Evolutionary conservation across 345 rosid genomes (phyloP).

Genomic region (Triadica sebifera): DNA sequence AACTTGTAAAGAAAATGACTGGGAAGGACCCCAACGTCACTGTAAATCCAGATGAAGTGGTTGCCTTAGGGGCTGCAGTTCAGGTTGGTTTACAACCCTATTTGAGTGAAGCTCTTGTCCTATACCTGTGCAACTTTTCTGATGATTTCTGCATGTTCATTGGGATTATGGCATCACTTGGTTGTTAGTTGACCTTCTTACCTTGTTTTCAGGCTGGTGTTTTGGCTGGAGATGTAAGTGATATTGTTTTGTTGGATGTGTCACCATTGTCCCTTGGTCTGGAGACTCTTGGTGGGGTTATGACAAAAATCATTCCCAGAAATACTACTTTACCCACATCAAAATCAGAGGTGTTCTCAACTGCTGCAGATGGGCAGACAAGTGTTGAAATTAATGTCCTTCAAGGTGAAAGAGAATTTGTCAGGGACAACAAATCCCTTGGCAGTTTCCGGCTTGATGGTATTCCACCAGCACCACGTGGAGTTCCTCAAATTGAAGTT

Average conservation of each 20-base stretch:
- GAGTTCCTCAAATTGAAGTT: conserved; percentile 92
- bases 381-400: conserved; percentile 97
- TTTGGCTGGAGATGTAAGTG: conserved; percentile 91
- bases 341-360: conserved; percentile 96
- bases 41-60: conserved; percentile 97
- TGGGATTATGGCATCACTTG: not conserved
- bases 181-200: not conserved
- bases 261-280: conserved; percentile 83
- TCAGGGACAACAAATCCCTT: conserved; percentile 88
- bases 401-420: conserved; percentile 98
- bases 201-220: conserved; percentile 72
- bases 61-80: conserved; percentile 97
- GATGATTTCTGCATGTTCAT: not conserved
- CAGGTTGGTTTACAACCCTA: conserved; percentile 47
- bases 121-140: not conserved
- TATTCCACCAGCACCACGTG: conserved; percentile 87
- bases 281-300: conserved; percentile 97
- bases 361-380: conserved; percentile 99
- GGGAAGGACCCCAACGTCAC: conserved; percentile 96
- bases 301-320: conserved; percentile 95
- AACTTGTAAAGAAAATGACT: conserved; percentile 81
- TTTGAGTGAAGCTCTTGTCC: not conserved
- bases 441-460: conserved; percentile 76
- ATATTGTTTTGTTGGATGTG: conserved; percentile 88
- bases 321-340: conserved; percentile 94